Evolutionary conservation across 345 rosid species (phyloP), one percentile per base, ranked within the genome.

Genomic region (Brassica juncea): DNA sequence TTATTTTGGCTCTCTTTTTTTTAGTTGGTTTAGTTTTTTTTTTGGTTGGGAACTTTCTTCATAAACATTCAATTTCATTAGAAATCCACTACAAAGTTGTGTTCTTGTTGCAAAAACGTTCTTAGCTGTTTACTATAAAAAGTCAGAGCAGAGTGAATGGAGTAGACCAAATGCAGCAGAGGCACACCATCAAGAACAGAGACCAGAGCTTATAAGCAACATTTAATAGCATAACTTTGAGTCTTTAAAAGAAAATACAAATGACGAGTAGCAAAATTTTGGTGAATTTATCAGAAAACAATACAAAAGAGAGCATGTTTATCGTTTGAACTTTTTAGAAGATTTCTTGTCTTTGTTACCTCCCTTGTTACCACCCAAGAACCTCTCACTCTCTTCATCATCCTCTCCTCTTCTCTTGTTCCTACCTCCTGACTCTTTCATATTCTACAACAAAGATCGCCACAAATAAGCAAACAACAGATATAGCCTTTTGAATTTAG

Each of bases 371-470:
- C 63, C 31, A 60, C 88, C 88, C n/a, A 90, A 55, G 34, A 82
- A 87, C 75, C 83, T 89, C 68, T 83, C 89, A 47, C 91, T 63
- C 3, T 88, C 89, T 2, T 88, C 97, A 9, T 86, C 93, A 1
- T 83, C 91, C 21, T 84, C 91, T 68, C 84, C 91, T 34, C 84
- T 74, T 71, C 85, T 82, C 78, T 80, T 85, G 84, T 77, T 84
- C 74, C 79, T 85, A 25, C 80, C 84, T 49, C 87, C 91, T 9
- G 72, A 74, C 42, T 91, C 93, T 77, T 89, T 91, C 37, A 89
- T 82, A 73, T 82, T 88, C 97, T 93, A 68, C 82, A 77, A 7
- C 71, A 73, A 54, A 68, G 52, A n/a, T 10, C 16, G 6, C 32
- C 59, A 66, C 25, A 62, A n/a, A 32, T 7, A 15, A 31, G 10